Base-by-base conservation (phyloP, 2,329 filamentous ascomycete species). In the Parafenestella ontariensis region DNA sequence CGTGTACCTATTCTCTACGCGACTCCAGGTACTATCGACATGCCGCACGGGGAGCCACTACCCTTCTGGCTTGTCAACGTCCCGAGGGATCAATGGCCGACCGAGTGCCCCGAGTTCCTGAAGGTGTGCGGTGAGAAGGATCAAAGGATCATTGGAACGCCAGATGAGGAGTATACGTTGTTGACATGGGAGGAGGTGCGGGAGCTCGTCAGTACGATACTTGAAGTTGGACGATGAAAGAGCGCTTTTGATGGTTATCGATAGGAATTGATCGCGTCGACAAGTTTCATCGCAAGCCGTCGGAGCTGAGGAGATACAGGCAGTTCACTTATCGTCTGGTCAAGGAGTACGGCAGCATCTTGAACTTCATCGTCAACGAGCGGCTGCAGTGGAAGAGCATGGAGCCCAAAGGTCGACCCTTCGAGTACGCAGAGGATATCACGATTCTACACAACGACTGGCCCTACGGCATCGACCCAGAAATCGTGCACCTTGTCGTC, bases 371-470 rank as follows among this genome's bases (percentile, higher is more conserved):
- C 36, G 77, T 96, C 39, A 78, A 80, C 23, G 79, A 91, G 72
- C 80, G 92, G 44, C 78, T 97, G 52, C 76, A 79, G 15, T 97
- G 94, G 94, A 72, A 76, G 64, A 72, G 76, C 52, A 68, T 83
- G 49, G 70, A 66, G 42, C 74, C 79, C 3, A 72, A 66, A 47
- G 77, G 75, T 5, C 54, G 56, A 17, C 77, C 78, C 7, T 84
- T 83, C 58, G 76, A 77, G 26, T 72, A 78, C 52, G 62, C 76
- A 82, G 82, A 78, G 42, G 89, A 95, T 68, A 78, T 88, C 66
- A 92, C 87, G 74, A 87, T 96, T 43, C 75, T 96, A 36, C 86
- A 85, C 77, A 98, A 98, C 71, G 93, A 98, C 81, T 97, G 92
- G 91, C 94, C 94, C 0, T 98, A 97, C 69, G 92, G 91, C 0